These are phyloP conservation scores for Phytophthora brassicae DNA, from an alignment of 352 stramenopile genomes.

Conservation along the genomic window DNA sequence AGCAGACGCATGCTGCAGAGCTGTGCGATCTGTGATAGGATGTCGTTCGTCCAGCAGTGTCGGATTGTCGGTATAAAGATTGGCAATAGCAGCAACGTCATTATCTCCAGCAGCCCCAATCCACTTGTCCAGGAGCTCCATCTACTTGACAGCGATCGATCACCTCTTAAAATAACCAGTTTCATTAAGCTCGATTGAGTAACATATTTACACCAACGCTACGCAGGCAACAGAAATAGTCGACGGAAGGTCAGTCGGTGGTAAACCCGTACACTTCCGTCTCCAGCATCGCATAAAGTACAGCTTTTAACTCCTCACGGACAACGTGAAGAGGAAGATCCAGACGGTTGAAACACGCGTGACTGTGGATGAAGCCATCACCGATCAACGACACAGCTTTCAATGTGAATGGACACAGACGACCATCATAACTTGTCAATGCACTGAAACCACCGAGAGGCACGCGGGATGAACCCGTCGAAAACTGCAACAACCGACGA, in stretches of 20 bases:
- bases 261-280: slow-evolving; percentile 66
- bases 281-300: slow-evolving; percentile 50
- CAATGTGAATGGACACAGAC: slow-evolving; percentile 51
- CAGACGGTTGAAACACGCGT: slow-evolving; percentile 83
- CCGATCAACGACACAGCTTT: slow-evolving; percentile 37
- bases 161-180: slow-evolving; percentile 14
- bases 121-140: slow-evolving; percentile 20
- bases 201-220: no score
- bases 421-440: slow-evolving; percentile 56
- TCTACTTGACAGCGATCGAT: slow-evolving; percentile 5
- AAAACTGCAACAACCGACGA: slow-evolving; percentile 52
- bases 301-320: slow-evolving; percentile 67
- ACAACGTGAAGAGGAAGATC: slow-evolving; percentile 93
- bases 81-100: slow-evolving; percentile 3
- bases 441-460: slow-evolving; percentile 48
- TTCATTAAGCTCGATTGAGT: slow-evolving; percentile 9
- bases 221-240: neutral
- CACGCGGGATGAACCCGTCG: slow-evolving; percentile 56
- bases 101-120: slow-evolving; percentile 18
- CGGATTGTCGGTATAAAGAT: slow-evolving; percentile 3
- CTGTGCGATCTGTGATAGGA: slow-evolving; percentile 20
- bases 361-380: slow-evolving; percentile 47
- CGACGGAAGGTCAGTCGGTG: slow-evolving; percentile 36
- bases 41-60: slow-evolving; percentile 23
- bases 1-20: slow-evolving; percentile 19